phyloP scores from a whole-genome alignment of 331 rosid genomes.

The Malus hybrid region DNA sequence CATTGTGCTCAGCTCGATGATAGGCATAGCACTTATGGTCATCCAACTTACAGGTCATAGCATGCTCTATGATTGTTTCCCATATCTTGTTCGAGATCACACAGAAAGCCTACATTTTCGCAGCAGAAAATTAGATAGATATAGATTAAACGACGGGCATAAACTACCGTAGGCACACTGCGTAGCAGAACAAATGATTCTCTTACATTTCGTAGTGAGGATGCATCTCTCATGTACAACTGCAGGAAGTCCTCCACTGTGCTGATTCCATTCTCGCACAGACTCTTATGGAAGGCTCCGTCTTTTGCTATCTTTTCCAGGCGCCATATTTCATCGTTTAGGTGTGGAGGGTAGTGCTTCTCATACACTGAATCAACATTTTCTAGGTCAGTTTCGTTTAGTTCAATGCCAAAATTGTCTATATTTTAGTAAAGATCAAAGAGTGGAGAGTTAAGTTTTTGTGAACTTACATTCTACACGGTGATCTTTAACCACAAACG shows the following conservation, averaged over 20 bases:
- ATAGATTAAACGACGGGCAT: not conserved
- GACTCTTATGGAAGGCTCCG: constrained; percentile 36
- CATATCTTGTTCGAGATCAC: constrained; percentile 26
- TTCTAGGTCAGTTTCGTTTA: not conserved
- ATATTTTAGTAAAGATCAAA: not conserved
- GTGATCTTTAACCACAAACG: not conserved
- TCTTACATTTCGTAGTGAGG: constrained; percentile 37
- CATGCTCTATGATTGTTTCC: constrained; percentile 45
- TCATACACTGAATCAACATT: constrained; percentile 38
- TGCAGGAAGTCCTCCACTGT: constrained; percentile 48
- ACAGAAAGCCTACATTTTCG: constrained; percentile 36
- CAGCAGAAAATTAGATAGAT: not conserved
- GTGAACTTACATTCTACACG: constrained; percentile 69
- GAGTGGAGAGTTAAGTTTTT: not conserved
- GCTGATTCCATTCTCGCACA: constrained; percentile 18
- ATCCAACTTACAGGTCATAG: constrained; percentile 27
- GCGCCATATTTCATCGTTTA: constrained; percentile 61
- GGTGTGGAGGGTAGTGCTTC: constrained; percentile 60
- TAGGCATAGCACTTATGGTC: constrained; percentile 9
- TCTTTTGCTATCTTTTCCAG: constrained; percentile 48
- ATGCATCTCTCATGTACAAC: constrained; percentile 19
- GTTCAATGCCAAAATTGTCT: not conserved
- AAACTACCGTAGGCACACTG: not conserved
- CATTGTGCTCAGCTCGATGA: not conserved
- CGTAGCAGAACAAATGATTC: not conserved